Evolutionary conservation across 139 green algal species (phyloP).

Genomic region (Tetradesmus lagerheimii): DNA sequence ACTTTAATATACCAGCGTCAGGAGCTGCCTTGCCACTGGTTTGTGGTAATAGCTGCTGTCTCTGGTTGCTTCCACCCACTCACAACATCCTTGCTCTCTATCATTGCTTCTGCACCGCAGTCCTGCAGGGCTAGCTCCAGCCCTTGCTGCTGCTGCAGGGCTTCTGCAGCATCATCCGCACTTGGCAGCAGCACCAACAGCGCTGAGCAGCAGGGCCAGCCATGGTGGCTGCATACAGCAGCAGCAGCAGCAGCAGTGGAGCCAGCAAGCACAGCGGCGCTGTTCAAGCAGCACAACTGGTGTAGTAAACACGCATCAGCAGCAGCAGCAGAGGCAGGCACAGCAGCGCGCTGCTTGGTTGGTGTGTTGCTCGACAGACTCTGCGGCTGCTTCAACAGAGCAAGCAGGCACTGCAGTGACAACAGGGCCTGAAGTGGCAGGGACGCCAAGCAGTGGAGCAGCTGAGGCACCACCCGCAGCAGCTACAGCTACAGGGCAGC

Average conservation of each 20-base stretch:
- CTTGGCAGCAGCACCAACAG: slow-evolving; percentile 9
- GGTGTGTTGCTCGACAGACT: background rate
- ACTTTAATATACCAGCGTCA: too few relatives aligned
- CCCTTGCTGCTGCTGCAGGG: background rate
- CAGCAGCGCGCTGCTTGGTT: background rate
- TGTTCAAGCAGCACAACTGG: background rate
- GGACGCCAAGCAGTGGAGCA: background rate
- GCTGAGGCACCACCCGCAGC: background rate
- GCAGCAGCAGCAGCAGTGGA: slow-evolving; percentile 6
- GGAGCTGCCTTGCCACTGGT: too few relatives aligned
- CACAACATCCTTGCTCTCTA: background rate
- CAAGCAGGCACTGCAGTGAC: background rate
- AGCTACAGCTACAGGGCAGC: background rate
- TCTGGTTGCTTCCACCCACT: background rate
- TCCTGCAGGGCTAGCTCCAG: background rate
- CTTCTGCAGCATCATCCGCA: slow-evolving; percentile 19
- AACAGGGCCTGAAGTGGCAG: background rate
- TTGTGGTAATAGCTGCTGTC: too few relatives aligned
- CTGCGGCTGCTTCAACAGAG: background rate
- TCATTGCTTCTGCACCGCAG: background rate
- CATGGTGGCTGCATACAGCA: background rate
- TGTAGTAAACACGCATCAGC: background rate
- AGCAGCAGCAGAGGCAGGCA: slow-evolving; percentile 1
- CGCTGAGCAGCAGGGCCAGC: background rate
- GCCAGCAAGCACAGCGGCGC: background rate